phyloP scores from a whole-genome alignment of 2,329 filamentous ascomycete genomes.

The Akanthomyces uredinophilus region DNA sequence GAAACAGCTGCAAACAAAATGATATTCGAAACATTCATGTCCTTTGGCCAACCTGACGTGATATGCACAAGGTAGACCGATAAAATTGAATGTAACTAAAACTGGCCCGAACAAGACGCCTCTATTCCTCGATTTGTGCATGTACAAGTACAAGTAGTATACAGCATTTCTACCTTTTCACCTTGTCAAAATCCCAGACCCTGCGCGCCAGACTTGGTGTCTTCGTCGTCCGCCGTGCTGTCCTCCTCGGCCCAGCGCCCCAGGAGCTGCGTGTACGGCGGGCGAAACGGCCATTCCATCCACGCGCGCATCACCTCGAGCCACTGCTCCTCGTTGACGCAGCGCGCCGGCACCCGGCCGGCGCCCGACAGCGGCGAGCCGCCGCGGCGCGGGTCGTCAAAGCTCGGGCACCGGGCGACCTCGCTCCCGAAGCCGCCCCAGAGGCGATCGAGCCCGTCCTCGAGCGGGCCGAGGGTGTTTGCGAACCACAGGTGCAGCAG shows the following conservation, averaged over 20 bases:
- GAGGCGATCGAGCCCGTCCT: constrained; percentile 44
- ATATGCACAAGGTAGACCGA: too few species aligned
- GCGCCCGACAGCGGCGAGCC: constrained; percentile 35
- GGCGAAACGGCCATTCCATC: constrained; percentile 61
- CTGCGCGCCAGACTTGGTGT: constrained; percentile 19
- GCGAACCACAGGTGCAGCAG: constrained; percentile 40
- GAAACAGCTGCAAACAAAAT: too few species aligned
- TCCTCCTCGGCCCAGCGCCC: constrained; percentile 32
- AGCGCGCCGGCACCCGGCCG: constrained; percentile 37
- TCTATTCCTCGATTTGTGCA: background rate
- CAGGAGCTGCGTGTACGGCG: constrained; percentile 44
- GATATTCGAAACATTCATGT: too few species aligned
- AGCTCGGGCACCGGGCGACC: constrained; percentile 40
- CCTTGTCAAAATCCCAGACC: constrained; percentile 14
- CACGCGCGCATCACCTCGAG: constrained; percentile 55
- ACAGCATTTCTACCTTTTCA: background rate
- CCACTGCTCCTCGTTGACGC: constrained; percentile 50
- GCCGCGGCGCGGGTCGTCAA: constrained; percentile 43
- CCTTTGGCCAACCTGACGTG: too few species aligned
- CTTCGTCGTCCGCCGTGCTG: constrained; percentile 23
- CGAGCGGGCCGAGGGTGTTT: constrained; percentile 38
- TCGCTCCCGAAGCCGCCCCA: constrained; percentile 56
- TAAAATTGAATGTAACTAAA: too few species aligned
- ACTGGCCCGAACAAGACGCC: background rate
- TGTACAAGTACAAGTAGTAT: background rate